Evolutionary conservation across 176 grass and related monocot species (phyloP), one percentile per base, ranked within the genome.

Genomic region (Tillandsia leiboldiana): DNA sequence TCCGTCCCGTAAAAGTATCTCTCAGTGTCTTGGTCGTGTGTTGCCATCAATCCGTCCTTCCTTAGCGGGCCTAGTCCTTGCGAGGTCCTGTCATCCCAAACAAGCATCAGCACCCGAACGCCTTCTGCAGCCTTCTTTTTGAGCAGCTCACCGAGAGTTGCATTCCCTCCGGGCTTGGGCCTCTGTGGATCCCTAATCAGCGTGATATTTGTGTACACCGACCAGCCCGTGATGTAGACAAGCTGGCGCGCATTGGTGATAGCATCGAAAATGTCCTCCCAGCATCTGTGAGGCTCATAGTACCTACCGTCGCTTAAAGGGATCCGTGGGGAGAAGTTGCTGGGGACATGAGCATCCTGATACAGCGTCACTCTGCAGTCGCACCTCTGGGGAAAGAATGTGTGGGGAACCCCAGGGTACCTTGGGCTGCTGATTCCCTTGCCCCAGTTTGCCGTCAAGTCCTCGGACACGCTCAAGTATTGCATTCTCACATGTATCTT

Each of bases 71-170:
- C 83, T 1, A 96, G 83, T 0, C 83, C 88, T 0, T 81, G 86
- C n/a, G 93, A 96, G 6, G 93, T 92, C 4, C 86, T 79, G 26
- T 96, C 93, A 52, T 97, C 54, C 93, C 86, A 97, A 66, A 96
- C 88, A 2, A 90, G 73, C 81, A 97, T 68, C 67, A 97, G 76
- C 70, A 97, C 89, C 4, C 50, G 51, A 6, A 97, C 83, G 53
- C 86, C 84, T 14, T 87, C 74, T 8, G 23, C 0, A 7, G 89
- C 86, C 93, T 97, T 97, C 26, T 50, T 72, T 74, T 77, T 77
- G 1, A 97, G 86, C 27, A 97, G 82, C 50, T 97, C 61, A 23
- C 93, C 93, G 22, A 96, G 81, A 15, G 76, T 96, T 2, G 47
- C 1, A 77, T 62, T 20, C 49, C 63, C 54, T 27, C 42, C 73